A percentile compares a stretch with the other conserved stretches of the same genome.
Conservation (phyloP, 768 basidiomycete genomes). For the Leccinum olivaceopallidum region DNA sequence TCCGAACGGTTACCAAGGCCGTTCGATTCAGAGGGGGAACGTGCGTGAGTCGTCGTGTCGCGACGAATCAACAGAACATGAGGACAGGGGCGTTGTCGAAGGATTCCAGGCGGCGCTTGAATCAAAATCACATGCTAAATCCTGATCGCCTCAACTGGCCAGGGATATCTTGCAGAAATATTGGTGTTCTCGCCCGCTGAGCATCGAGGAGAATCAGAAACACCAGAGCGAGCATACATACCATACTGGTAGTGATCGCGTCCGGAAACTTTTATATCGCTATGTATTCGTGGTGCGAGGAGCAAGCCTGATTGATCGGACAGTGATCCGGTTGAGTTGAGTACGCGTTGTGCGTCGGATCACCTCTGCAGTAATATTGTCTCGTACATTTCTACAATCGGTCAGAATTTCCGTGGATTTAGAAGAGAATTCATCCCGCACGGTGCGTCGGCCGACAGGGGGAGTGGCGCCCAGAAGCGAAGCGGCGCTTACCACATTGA, state of each 20-base stretch:
- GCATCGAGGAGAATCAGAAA: not conserved
- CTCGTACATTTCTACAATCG: not conserved
- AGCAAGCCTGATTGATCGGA: not conserved
- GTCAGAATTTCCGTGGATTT: not conserved
- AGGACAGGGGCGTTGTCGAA: not conserved
- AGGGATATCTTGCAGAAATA: not conserved
- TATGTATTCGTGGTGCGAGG: not conserved
- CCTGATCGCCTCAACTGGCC: not conserved
- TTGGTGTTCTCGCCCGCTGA: too few relatives aligned
- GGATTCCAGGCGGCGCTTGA: not conserved
- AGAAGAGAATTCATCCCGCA: not conserved
- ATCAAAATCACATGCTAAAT: not conserved
- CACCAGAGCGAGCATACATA: not conserved
- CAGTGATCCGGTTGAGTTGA: not conserved
- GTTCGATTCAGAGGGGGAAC: not conserved
- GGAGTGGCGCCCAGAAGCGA: not conserved
- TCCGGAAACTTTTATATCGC: not conserved
- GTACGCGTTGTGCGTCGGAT: not conserved
- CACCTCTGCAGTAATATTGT: not conserved
- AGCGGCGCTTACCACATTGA: not conserved
- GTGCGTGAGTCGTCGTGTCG: too few relatives aligned
- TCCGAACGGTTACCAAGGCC: too few relatives aligned
- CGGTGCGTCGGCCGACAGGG: not conserved
- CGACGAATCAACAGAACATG: not conserved
- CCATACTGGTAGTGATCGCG: not conserved